Percentiles rank a stretch among this genome's conserved stretches.
Evolutionary conservation across 768 basidiomycete species (phyloP).

Genomic region (Paxillus rubicundulus): DNA sequence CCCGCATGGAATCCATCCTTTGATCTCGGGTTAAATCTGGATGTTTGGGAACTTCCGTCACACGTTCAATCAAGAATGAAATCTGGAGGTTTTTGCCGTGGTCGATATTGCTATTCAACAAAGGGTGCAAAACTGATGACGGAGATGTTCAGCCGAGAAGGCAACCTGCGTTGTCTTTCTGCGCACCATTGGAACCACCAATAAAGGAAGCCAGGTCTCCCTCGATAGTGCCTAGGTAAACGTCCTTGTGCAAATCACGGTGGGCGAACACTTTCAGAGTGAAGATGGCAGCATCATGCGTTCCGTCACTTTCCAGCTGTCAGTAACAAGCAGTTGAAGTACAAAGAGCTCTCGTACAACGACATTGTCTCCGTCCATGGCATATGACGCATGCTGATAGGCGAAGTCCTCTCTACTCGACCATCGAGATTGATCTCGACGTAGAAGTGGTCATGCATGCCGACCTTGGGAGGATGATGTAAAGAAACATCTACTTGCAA

Average conservation of each 20-base stretch:
- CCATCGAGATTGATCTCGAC: background rate
- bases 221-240: background rate
- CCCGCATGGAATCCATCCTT: background rate
- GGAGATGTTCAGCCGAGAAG: background rate
- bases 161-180: background rate
- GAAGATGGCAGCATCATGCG: background rate
- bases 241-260: conserved; percentile 1
- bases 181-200: background rate
- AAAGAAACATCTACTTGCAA: background rate
- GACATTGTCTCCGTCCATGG: background rate
- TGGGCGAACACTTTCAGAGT: conserved; percentile 1
- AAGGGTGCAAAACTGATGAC: background rate
- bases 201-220: background rate
- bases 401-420: background rate
- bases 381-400: background rate
- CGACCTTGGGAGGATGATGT: conserved; percentile 2
- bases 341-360: background rate
- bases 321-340: background rate
- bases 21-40: background rate
- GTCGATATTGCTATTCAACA: background rate
- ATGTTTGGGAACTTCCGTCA: background rate
- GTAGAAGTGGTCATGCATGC: conserved; percentile 3
- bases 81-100: background rate
- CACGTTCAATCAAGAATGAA: background rate
- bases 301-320: background rate